Base-by-base conservation (phyloP, 768 basidiomycete species). In the Suillus occidentalis region DNA sequence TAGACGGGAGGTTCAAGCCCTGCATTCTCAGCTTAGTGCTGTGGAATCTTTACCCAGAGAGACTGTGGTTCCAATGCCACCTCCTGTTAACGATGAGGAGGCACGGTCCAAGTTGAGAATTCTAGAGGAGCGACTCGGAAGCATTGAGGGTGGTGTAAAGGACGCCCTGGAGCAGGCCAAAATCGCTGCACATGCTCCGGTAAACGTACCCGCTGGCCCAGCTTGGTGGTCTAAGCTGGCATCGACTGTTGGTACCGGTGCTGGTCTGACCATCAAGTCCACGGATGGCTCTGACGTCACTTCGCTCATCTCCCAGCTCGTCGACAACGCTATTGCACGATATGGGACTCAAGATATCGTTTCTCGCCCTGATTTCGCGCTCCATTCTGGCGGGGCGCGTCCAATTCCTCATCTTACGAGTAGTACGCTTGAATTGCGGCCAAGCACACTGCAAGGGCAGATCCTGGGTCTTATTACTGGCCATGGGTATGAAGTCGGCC, bases 361-460 rank as follows among this genome's bases (percentile, higher is more conserved):
- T 45, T 92, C 88, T 1, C 88, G 87, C 49, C 81, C 91, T 0
- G 97, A 99, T 76, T 96, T 86, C 71, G 97, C 97, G 0, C 79
- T 94, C 6, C 89, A 89, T 74, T 91, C 93, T 16, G 87, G 85
- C 7, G 97, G 97, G 3, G 97, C 87, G 2, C 81, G 86, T 0
- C 81, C 94, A 66, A 88, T 97, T 53, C 94, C 95, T 0, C 83
- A 85, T 2, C 85, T 97, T 65, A 98, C 97, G 1, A 90, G 90
- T 49, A 81, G 83, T n/a, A 92, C 94, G 7, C 85, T 89, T 63
- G 88, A 91, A 69, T 77, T 94, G 63, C 80, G 80, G 31, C 88
- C 90, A 0, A 72, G 77, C 6, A 82, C 80, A 3, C 64, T 89
- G 64, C 76, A 78, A 6, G 77, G 80, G 7, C 80, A 87, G 25